These are phyloP conservation scores for Gymnopus androsaceus DNA, from an alignment of 1,284 basidiomycete genomes.

Conservation along the genomic window DNA sequence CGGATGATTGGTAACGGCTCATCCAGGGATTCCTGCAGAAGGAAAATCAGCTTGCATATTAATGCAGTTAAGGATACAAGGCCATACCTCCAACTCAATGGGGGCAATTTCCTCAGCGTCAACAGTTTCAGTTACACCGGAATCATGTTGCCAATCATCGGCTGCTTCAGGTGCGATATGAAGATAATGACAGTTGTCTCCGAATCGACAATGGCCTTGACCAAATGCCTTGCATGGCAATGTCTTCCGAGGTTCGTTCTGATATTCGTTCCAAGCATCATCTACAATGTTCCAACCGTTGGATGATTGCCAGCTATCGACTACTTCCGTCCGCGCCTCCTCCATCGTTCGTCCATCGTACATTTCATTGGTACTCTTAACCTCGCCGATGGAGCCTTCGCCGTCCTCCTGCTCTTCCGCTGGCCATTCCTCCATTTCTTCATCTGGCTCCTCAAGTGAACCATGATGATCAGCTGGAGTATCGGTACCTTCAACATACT, in stretches of 20 bases:
- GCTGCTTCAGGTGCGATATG: constrained; percentile 27
- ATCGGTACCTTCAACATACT: too few relatives aligned
- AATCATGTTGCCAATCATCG: not conserved
- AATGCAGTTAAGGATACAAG: not conserved
- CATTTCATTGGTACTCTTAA: not conserved
- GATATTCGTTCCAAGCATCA: not conserved
- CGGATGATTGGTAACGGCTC: constrained; percentile 29
- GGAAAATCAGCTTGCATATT: not conserved
- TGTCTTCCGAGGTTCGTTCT: constrained; percentile 3
- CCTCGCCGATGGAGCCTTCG: not conserved
- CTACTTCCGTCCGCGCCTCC: not conserved
- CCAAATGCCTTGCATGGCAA: constrained; percentile 32
- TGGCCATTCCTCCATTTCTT: not conserved
- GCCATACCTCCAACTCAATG: not conserved
- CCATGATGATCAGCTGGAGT: too few relatives aligned
- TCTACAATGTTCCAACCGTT: not conserved
- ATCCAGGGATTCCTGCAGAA: not conserved
- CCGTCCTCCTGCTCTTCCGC: not conserved
- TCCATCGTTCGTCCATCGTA: not conserved
- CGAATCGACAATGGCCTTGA: constrained; percentile 35
- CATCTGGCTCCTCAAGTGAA: not conserved
- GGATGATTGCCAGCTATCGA: not conserved
- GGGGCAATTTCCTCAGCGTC: not conserved
- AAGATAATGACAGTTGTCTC: constrained; percentile 31
- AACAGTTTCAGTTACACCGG: not conserved